Conservation (phyloP, 2,329 filamentous ascomycete species). For the Ceratocystis smalleyi region DNA sequence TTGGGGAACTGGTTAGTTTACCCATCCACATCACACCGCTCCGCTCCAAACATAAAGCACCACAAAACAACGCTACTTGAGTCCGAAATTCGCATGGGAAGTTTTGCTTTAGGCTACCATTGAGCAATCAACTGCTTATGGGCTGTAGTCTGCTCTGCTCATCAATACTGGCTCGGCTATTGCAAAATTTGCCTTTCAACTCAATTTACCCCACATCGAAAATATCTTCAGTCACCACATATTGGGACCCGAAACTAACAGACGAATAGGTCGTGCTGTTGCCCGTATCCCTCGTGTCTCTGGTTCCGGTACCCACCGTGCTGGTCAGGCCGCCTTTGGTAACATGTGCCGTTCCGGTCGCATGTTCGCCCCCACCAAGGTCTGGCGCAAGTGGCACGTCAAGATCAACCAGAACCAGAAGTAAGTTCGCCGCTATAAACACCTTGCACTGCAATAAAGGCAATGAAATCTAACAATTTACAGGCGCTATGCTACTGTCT, state of each 20-base stretch:
- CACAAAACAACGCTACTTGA: neutral
- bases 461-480: constrained; percentile 20
- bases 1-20: constrained; percentile 87
- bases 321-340: constrained; percentile 98
- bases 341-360: constrained; percentile 99
- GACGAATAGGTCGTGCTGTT: constrained; percentile 74
- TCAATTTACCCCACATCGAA: constrained; percentile 3
- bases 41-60: neutral
- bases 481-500: constrained; percentile 93
- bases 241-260: constrained; percentile 5
- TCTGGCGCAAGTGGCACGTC: constrained; percentile 99
- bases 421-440: constrained; percentile 34
- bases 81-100: neutral
- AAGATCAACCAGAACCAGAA: constrained; percentile 99
- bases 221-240: constrained; percentile 1
- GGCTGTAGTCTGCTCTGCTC: neutral
- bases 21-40: neutral
- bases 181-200: neutral
- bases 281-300: constrained; percentile 99
- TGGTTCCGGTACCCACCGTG: constrained; percentile 99
- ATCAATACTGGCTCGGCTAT: neutral
- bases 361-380: constrained; percentile 99
- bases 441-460: neutral
- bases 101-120: neutral
- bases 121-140: neutral